phyloP scores from a whole-genome alignment of 805 yeast genomes.

The Tetrapisispora iriomotensis region DNA sequence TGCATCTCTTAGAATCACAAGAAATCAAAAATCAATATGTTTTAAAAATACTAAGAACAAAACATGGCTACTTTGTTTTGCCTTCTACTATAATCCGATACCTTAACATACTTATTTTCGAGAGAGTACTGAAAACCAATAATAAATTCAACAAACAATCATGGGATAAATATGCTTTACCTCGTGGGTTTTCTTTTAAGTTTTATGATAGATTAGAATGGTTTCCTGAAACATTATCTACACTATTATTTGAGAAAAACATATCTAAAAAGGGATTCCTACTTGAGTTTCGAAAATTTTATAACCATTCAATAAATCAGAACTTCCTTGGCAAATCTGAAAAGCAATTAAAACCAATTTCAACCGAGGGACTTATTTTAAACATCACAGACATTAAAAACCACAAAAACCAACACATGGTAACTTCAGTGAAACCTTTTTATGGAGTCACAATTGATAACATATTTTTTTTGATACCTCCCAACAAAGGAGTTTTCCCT shows the following conservation, averaged over 20 bases:
- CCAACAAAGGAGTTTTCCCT: conserved; percentile 54
- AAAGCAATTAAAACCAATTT: conserved; percentile 44
- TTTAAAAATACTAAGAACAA: conserved; percentile 11
- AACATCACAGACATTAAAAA: conserved; percentile 19
- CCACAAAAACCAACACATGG: not conserved
- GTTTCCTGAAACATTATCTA: conserved; percentile 39
- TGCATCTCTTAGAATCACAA: conserved; percentile 5
- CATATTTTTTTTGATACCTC: conserved; percentile 47
- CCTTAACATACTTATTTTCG: conserved; percentile 23
- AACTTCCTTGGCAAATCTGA: too few relatives aligned
- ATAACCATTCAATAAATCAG: not conserved
- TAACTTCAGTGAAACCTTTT: conserved; percentile 34
- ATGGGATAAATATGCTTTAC: conserved; percentile 21
- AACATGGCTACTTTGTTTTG: conserved; percentile 16
- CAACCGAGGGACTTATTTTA: conserved; percentile 74
- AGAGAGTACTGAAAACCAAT: conserved; percentile 26
- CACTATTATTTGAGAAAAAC: conserved; percentile 36
- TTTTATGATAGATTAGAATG: conserved; percentile 70
- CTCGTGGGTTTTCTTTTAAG: conserved; percentile 50
- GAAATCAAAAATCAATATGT: conserved; percentile 8
- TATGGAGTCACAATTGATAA: conserved; percentile 40
- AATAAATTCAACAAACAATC: conserved; percentile 15
- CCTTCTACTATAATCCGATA: conserved; percentile 20
- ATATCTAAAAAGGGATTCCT: conserved; percentile 37
- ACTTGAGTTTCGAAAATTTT: conserved; percentile 46